Evolutionary conservation across 2,329 filamentous ascomycete genomes (phyloP).

Genomic region (Monosporascus sp.): DNA sequence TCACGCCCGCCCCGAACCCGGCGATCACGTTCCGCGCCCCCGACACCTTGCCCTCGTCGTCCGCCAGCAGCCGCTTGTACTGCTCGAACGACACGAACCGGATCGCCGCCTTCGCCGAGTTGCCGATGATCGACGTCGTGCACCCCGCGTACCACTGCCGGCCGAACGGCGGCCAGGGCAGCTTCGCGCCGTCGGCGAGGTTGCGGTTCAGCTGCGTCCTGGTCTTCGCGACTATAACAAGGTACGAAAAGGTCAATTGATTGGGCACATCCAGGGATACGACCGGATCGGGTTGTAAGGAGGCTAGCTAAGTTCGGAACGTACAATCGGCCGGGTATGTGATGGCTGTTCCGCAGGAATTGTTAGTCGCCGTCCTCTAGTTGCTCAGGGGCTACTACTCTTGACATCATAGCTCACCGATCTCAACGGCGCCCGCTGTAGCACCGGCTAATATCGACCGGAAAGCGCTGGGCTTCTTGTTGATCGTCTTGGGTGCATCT

Average conservation of each 20-base stretch:
- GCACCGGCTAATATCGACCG: slow-evolving; percentile 90
- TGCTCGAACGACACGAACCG: slow-evolving; percentile 95
- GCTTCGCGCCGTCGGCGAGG: slow-evolving; percentile 74
- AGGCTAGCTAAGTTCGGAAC: slow-evolving; percentile 11
- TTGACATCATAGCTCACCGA: slow-evolving; percentile 51
- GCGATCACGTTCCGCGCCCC: slow-evolving; percentile 88
- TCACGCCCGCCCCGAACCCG: slow-evolving; percentile 90
- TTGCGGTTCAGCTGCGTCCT: slow-evolving; percentile 86
- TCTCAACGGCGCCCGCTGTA: slow-evolving; percentile 91
- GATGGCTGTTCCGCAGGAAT: slow-evolving; percentile 45
- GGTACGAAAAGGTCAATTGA: neutral
- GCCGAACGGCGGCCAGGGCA: slow-evolving; percentile 93
- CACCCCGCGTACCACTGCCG: slow-evolving; percentile 96
- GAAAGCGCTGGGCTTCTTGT: slow-evolving; percentile 65
- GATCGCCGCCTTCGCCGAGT: slow-evolving; percentile 93
- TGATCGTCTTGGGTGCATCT: slow-evolving; percentile 15
- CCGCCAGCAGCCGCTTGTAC: slow-evolving; percentile 78
- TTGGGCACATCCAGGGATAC: neutral
- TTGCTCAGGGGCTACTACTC: neutral
- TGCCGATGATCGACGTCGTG: slow-evolving; percentile 93
- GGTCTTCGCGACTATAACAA: slow-evolving; percentile 75
- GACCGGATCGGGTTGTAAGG: too few relatives aligned
- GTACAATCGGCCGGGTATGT: slow-evolving; percentile 75
- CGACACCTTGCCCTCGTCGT: slow-evolving; percentile 80
- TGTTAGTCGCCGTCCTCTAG: slow-evolving; percentile 1